Evolutionary conservation across 1,139 yeast species (phyloP), one percentile per base, ranked within the genome.

Genomic region (Lodderomyces metapsilosis): DNA sequence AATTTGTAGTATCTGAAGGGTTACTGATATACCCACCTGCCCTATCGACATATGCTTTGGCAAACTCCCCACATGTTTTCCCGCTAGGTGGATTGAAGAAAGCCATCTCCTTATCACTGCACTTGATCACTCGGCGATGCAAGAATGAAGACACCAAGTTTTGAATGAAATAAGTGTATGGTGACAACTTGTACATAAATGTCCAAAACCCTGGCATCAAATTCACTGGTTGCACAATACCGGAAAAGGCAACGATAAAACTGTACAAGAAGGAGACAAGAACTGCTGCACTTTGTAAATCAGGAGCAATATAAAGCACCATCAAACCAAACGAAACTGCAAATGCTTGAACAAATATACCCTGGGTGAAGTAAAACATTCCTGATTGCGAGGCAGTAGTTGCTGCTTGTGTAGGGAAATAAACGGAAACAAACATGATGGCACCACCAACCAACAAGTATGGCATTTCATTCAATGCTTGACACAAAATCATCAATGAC

Each of bases 141-240:
- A 83, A 60, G 44, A 82, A 62, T 3, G 65, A 46, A 17, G 78
- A 61, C 36, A 82, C 68, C 54, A 83, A 63, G 33, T 81, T 82
- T 41, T 80, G 81, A 41, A 84, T 74, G 50, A 80, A 68, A 53
- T 84, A 85, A 1, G 88, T 82, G 61, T 78, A 76, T 18, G 92
- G 92, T 5, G 86, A 79, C 2, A 76, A 75, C 54, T 82, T 77
- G 65, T 82, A 78, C 87, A 85, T 82, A 43, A 62, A 63, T 1
- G 58, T 61, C 83, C 84, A 84, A 64, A 85, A 84, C 2, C 82
- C 80, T n/a, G 85, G 86, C 76, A 82, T 74, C 43, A 76, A 64
- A 3, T 53, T 43, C 16, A 62, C 64, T 12, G 84, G 84, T 55
- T 80, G 86, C 40, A 79, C 75, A 45, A 82, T 82, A 58, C 88